These are phyloP conservation scores for Mycena pura DNA, from an alignment of 768 basidiomycete genomes.

Conservation along the genomic window DNA sequence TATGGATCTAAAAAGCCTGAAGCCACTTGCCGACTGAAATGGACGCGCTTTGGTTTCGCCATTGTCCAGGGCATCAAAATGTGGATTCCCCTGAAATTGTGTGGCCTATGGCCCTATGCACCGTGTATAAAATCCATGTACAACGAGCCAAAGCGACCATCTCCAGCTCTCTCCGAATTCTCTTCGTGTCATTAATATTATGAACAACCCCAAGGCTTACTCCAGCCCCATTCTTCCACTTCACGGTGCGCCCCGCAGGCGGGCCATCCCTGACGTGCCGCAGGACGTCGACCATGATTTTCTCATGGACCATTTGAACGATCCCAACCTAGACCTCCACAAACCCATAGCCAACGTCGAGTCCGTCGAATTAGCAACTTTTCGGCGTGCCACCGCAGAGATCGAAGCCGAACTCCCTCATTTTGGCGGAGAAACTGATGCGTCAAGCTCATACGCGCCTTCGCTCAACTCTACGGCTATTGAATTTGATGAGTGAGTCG, in stretches of 20 bases:
- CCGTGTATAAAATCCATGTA: no score
- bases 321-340: conserved; percentile 76
- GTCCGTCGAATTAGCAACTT: not conserved
- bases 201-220: conserved; percentile 53
- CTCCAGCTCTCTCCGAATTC: not conserved
- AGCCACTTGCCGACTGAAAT: no score
- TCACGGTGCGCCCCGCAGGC: conserved; percentile 47
- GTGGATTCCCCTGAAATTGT: no score
- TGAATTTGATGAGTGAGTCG: conserved; percentile 74
- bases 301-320: conserved; percentile 76
- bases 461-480: conserved; percentile 44
- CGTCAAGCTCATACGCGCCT: not conserved
- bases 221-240: conserved; percentile 39
- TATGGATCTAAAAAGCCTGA: no score
- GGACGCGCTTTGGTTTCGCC: no score
- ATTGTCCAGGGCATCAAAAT: no score
- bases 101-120: no score
- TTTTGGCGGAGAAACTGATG: conserved; percentile 34
- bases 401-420: conserved; percentile 5
- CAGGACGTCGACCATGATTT: conserved; percentile 67
- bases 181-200: not conserved
- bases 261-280: conserved; percentile 75
- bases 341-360: conserved; percentile 25
- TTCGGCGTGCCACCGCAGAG: not conserved
- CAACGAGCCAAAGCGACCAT: no score